Evolutionary conservation across 805 yeast species (phyloP), one percentile per base, ranked within the genome.

Genomic region (Wickerhamiella qilinensis): DNA sequence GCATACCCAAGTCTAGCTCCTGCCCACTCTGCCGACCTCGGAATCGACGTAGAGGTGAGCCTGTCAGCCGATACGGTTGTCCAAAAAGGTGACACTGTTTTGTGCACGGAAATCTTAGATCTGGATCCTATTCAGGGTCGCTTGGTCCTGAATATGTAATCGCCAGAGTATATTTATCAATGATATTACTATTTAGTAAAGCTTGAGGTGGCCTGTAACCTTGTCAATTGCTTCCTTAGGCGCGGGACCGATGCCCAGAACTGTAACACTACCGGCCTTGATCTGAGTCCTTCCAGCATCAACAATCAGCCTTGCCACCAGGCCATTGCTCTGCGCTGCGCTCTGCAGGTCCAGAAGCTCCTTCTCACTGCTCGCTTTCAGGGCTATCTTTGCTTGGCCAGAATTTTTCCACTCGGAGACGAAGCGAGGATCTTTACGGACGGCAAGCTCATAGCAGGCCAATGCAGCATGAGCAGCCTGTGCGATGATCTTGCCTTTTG

Each of bases 401-500:
- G 70, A 64, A 5, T 65, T 58, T 40, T 73, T 71, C 99, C 99
- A 91, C 46, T 88, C 65, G 11, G 62, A 57, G 9, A 85, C 67
- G 64, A 79, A 57, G 11, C 63, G 64, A 14, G 83, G 76, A 45
- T 81, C 76, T 44, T 72, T 69, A 3, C 67, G 63, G 4, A 65
- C 68, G 2, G 72, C 63, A 20, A 53, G 47, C 51, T 80, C 76
- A 59, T 81, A 91, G 48, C 91, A 74, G 0, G 91, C 86, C 25
- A 91, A 67, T 0, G 97, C 93, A n/a, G 98, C 98, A 62, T 91
- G 99, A 29, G 85, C 77, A 58, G 97, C 88, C 55, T 91, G 99
- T 4, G 98, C 98, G 3, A 97, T 96, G 2, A 82, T 77, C 55
- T 91, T 91, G 18, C 99, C 99, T 58, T 83, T 84, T 24, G 79